A percentile compares a stretch with the other conserved stretches of the same genome.
Conservation (phyloP, 2,329 filamentous ascomycete genomes). For the Huntiella moniliformis region DNA sequence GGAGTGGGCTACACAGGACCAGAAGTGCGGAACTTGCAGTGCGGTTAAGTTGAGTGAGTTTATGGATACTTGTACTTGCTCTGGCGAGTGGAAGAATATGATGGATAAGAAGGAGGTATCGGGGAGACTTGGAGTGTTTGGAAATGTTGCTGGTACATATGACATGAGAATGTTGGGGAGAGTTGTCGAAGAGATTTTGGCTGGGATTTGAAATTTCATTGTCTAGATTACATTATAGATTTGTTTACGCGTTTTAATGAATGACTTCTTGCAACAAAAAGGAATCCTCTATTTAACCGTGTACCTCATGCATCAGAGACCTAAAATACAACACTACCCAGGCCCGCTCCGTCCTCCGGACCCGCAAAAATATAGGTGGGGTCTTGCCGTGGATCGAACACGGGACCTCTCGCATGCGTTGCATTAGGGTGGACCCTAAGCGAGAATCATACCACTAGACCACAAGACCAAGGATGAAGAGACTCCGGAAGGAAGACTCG, state of each 20-base stretch:
- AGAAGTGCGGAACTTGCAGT: slow-evolving; percentile 55
- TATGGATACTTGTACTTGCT: slow-evolving; percentile 90
- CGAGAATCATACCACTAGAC: slow-evolving; percentile 56
- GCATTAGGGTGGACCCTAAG: slow-evolving; percentile 34
- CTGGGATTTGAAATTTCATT: slow-evolving; percentile 21
- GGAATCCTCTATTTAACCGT: neutral
- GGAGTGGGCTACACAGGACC: slow-evolving; percentile 75
- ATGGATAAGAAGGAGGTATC: slow-evolving; percentile 48
- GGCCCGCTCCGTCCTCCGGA: no score
- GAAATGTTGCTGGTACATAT: slow-evolving; percentile 60
- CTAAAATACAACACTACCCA: neutral
- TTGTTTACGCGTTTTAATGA: neutral
- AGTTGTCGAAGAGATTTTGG: slow-evolving; percentile 47
- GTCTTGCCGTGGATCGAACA: slow-evolving; percentile 14
- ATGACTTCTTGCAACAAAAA: neutral
- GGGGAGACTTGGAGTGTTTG: slow-evolving; percentile 48
- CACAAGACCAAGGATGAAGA: slow-evolving; percentile 25
- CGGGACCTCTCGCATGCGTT: slow-evolving; percentile 14
- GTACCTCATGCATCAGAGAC: neutral
- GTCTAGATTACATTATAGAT: neutral
- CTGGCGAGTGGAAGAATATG: slow-evolving; percentile 63
- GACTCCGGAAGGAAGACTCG: neutral
- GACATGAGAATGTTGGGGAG: slow-evolving; percentile 62
- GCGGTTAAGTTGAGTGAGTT: slow-evolving; percentile 78
- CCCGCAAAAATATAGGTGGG: neutral